Conservation (phyloP, 139 green algal species). For the Zygnema cylindricum region DNA sequence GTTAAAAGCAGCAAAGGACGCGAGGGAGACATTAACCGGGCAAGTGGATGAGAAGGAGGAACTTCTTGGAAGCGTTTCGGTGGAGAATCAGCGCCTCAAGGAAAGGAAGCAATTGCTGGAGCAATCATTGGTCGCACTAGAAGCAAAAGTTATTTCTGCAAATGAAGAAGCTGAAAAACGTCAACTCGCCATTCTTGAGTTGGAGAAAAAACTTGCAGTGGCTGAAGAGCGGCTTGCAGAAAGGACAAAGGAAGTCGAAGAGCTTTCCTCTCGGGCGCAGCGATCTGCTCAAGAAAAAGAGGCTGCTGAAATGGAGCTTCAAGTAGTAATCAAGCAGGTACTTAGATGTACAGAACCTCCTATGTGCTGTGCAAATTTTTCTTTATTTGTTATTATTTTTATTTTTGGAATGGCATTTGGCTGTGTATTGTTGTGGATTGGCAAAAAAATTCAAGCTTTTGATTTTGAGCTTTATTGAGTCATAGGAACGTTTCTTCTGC, state of each 20-base stretch:
- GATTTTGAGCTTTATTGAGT: too few species aligned
- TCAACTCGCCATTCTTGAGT: background rate
- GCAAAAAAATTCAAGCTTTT: too few species aligned
- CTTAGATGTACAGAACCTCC: too few species aligned
- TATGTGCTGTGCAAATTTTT: too few species aligned
- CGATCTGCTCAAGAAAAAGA: background rate
- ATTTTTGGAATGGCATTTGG: too few species aligned
- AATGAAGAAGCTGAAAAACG: background rate
- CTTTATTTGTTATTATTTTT: too few species aligned
- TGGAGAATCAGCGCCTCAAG: background rate
- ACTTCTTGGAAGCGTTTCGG: background rate
- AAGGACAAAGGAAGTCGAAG: background rate
- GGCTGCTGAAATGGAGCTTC: background rate
- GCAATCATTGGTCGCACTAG: background rate
- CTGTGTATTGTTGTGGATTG: too few species aligned
- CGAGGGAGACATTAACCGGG: background rate
- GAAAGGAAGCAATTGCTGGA: background rate
- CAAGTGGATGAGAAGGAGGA: background rate
- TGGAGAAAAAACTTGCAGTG: background rate
- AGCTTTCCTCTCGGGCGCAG: background rate
- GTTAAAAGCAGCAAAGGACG: background rate
- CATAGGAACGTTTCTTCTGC: too few species aligned
- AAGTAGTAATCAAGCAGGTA: background rate
- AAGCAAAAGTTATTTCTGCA: background rate
- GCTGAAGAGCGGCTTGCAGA: background rate